These are phyloP conservation scores for Articulospora tetracladia DNA, from an alignment of 495 filamentous ascomycete genomes.

Conservation along the genomic window DNA sequence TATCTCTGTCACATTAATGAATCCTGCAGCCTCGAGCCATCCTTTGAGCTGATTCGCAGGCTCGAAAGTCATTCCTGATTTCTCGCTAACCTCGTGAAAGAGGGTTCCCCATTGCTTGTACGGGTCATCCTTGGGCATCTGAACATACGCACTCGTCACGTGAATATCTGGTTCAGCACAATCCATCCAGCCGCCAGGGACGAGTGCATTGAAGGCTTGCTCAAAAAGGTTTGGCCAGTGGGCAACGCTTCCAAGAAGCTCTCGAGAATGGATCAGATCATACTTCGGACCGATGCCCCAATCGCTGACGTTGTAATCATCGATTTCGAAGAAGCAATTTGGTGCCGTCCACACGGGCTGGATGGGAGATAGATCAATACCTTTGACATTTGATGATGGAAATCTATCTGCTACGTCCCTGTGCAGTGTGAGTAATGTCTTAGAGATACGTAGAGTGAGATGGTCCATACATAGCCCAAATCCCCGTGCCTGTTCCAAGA, in stretches of 20 bases:
- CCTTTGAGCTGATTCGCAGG: constrained; percentile 39
- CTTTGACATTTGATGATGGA: constrained; percentile 51
- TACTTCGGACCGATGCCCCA: constrained; percentile 45
- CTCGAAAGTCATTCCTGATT: constrained; percentile 20
- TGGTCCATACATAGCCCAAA: constrained; percentile 51
- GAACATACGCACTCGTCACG: constrained; percentile 24
- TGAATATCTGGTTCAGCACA: constrained; percentile 30
- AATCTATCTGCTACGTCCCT: constrained; percentile 46
- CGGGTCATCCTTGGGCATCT: background rate
- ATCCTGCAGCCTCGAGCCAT: constrained; percentile 51
- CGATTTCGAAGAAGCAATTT: constrained; percentile 48
- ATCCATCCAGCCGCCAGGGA: constrained; percentile 52
- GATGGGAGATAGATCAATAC: constrained; percentile 48
- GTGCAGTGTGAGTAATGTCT: constrained; percentile 49
- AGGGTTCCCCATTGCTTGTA: constrained; percentile 31
- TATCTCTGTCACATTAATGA: constrained; percentile 38
- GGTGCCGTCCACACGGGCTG: constrained; percentile 48
- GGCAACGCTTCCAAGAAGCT: constrained; percentile 42
- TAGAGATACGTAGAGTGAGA: constrained; percentile 45
- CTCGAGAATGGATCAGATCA: constrained; percentile 50
- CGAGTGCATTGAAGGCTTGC: constrained; percentile 28
- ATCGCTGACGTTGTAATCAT: constrained; percentile 45
- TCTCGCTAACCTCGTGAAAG: constrained; percentile 30
- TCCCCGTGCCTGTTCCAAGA: constrained; percentile 62
- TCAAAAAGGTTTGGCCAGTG: constrained; percentile 41